These are phyloP conservation scores for Scenedesmus sp. DNA, from an alignment of 163 green algal genomes.

Conservation along the genomic window DNA sequence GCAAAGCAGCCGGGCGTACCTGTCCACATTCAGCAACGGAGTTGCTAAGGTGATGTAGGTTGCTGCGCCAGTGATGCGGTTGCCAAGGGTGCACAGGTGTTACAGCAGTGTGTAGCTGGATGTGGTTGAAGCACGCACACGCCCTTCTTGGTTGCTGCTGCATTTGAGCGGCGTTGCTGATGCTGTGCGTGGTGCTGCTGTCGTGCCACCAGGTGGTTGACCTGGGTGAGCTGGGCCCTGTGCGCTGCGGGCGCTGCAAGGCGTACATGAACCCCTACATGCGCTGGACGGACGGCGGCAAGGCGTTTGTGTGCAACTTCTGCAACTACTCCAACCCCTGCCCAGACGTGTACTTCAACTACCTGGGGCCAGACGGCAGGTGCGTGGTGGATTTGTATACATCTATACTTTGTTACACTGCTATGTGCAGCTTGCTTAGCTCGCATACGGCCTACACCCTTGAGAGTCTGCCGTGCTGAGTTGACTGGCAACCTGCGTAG, in stretches of 20 bases:
- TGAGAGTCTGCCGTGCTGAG: too few species aligned
- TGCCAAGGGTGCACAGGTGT: not conserved
- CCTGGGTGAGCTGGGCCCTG: slow-evolving; percentile 82
- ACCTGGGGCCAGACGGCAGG: slow-evolving; percentile 83
- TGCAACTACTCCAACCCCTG: slow-evolving; percentile 82
- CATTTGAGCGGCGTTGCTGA: not conserved
- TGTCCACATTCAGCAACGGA: not conserved
- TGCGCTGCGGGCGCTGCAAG: slow-evolving; percentile 93
- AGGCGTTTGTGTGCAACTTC: slow-evolving; percentile 92
- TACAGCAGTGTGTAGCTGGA: too few species aligned
- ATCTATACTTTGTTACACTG: not conserved
- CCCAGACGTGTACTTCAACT: slow-evolving; percentile 85
- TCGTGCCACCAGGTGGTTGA: slow-evolving; percentile 87
- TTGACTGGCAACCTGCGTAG: too few species aligned
- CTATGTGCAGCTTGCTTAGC: not conserved
- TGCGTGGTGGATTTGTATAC: not conserved
- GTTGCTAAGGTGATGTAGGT: not conserved
- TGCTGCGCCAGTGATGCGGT: not conserved
- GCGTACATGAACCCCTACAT: slow-evolving; percentile 98
- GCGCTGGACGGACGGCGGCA: slow-evolving; percentile 80
- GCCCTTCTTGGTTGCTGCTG: not conserved
- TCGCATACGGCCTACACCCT: too few species aligned
- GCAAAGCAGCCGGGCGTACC: not conserved
- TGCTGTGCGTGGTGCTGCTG: too few species aligned
- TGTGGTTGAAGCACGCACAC: not conserved